Evolutionary conservation across 2,329 filamentous ascomycete species (phyloP).

Genomic region (Colletotrichum kahawae): DNA sequence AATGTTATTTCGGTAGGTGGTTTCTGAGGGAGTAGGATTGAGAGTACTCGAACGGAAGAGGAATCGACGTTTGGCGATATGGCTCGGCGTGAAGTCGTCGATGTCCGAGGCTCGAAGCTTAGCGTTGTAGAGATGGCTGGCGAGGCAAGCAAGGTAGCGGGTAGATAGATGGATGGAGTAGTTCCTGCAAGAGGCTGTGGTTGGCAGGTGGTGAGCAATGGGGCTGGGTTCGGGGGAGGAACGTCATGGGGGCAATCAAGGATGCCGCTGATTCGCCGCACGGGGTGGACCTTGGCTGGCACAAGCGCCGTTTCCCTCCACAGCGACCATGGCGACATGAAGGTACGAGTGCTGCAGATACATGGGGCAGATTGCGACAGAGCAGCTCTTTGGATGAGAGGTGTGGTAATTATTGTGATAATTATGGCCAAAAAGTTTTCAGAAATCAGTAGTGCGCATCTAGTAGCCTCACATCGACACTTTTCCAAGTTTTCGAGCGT

Average conservation of each 20-base stretch:
- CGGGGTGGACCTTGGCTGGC: slow-evolving; percentile 6
- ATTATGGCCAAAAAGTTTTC: not conserved
- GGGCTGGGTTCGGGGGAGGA: slow-evolving; percentile 21
- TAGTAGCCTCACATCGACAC: not conserved
- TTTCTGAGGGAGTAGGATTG: not conserved
- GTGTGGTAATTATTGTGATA: not conserved
- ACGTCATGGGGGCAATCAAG: slow-evolving; percentile 23
- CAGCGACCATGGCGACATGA: slow-evolving; percentile 18
- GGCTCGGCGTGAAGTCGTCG: slow-evolving; percentile 6
- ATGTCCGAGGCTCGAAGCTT: slow-evolving; percentile 1
- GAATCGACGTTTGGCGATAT: not conserved
- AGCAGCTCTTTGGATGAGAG: not conserved
- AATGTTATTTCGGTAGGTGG: too few relatives aligned
- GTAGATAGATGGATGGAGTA: not conserved
- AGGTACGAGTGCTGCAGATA: not conserved
- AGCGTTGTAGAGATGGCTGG: slow-evolving; percentile 19
- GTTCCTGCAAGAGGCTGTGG: slow-evolving; percentile 13
- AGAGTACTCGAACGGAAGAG: not conserved
- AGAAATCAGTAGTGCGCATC: not conserved
- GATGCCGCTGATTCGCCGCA: slow-evolving; percentile 16
- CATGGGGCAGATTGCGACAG: not conserved
- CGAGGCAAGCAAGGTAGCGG: not conserved
- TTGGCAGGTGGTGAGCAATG: slow-evolving; percentile 17
- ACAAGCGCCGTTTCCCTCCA: slow-evolving; percentile 19
- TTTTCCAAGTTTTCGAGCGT: not conserved